Percentiles rank a stretch among this genome's conserved stretches.
These are phyloP conservation scores for Fusarium hostae DNA, from an alignment of 2,329 filamentous ascomycete genomes.

Conservation along the genomic window DNA sequence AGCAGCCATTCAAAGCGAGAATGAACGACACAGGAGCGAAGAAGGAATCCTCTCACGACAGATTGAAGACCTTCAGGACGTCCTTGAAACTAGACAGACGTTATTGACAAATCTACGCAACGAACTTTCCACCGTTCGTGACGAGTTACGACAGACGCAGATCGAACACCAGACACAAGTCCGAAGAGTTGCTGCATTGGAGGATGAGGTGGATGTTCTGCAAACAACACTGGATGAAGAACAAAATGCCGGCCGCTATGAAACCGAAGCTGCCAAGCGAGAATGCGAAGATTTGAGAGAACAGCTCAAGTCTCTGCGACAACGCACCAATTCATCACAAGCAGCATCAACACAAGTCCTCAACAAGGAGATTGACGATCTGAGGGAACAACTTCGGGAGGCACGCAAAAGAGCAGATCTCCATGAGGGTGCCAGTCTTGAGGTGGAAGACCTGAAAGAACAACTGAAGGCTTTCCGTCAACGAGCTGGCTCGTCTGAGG, in stretches of 20 bases:
- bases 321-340: slow-evolving; percentile 33
- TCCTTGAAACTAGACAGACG: slow-evolving; percentile 74
- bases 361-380: slow-evolving; percentile 44
- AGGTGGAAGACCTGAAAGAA: slow-evolving; percentile 42
- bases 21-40: slow-evolving; percentile 76
- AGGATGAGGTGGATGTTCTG: slow-evolving; percentile 81
- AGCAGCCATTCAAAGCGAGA: slow-evolving; percentile 75
- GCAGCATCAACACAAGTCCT: slow-evolving; percentile 38
- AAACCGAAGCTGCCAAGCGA: slow-evolving; percentile 53
- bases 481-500: slow-evolving; percentile 21
- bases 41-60: slow-evolving; percentile 77
- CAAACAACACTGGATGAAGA: slow-evolving; percentile 56
- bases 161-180: slow-evolving; percentile 70
- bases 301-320: slow-evolving; percentile 45
- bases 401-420: slow-evolving; percentile 31
- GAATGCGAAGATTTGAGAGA: slow-evolving; percentile 50
- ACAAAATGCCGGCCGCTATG: slow-evolving; percentile 51
- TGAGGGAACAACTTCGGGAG: slow-evolving; percentile 43
- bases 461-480: slow-evolving; percentile 42
- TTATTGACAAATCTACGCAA: slow-evolving; percentile 72
- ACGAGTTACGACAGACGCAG: slow-evolving; percentile 76
- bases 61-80: slow-evolving; percentile 77
- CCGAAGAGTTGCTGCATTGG: slow-evolving; percentile 74
- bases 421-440: slow-evolving; percentile 43
- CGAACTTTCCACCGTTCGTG: slow-evolving; percentile 73